Conservation (phyloP, 257 asterid species). For the Nicotiana knightiana region DNA sequence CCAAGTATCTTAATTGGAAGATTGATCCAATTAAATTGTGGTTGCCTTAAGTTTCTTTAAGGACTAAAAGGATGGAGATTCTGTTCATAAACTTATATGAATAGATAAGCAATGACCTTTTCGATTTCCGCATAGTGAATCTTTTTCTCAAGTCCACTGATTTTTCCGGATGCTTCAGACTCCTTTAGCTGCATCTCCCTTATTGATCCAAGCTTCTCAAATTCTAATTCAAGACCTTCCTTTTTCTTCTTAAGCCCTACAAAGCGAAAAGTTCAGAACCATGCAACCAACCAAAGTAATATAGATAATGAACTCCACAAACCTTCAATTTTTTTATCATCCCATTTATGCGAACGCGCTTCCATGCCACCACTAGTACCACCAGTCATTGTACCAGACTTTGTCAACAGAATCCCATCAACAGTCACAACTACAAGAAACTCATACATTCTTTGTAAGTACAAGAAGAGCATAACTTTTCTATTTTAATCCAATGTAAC, state of each 20-base stretch:
- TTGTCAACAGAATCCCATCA: conserved; percentile 84
- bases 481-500: background rate
- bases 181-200: conserved; percentile 97
- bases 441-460: background rate
- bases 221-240: conserved; percentile 66
- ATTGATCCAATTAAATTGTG: background rate
- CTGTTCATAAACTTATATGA: background rate
- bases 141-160: conserved; percentile 95
- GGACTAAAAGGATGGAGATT: background rate
- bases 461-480: background rate
- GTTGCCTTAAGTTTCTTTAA: background rate
- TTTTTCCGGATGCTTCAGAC: conserved; percentile 92
- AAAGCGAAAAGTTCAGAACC: conserved; percentile 16
- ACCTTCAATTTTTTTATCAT: conserved; percentile 93
- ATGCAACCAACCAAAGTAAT: conserved; percentile 11
- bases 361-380: conserved; percentile 99
- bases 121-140: conserved; percentile 95
- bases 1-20: background rate
- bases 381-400: conserved; percentile 99
- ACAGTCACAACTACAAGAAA: conserved; percentile 77
- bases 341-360: conserved; percentile 99
- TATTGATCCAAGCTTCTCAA: conserved; percentile 93
- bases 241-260: conserved; percentile 85
- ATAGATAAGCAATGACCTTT: conserved; percentile 42
- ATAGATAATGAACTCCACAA: conserved; percentile 15